Conservation (phyloP, 1,284 basidiomycete species). For the Boletus smithii region DNA sequence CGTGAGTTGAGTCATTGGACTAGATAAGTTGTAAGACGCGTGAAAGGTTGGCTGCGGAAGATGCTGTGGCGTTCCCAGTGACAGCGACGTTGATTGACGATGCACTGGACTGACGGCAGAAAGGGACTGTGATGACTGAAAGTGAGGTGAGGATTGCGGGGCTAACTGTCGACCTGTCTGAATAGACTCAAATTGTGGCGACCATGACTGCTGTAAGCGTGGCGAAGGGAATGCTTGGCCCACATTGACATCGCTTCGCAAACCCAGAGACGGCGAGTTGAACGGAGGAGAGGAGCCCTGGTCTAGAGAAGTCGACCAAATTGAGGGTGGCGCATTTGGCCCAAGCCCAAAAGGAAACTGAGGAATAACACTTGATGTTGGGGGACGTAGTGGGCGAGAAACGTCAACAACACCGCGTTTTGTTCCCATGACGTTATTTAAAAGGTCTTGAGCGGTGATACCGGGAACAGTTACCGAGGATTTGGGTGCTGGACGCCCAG, state of each 20-base stretch:
- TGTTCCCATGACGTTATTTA: conserved; percentile 52
- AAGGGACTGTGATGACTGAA: conserved; percentile 13
- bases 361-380: conserved; percentile 35
- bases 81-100: conserved; percentile 17
- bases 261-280: conserved; percentile 12
- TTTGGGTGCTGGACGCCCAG: conserved; percentile 19
- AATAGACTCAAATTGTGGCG: conserved; percentile 23
- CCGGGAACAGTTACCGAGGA: conserved; percentile 27
- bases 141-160: conserved; percentile 10
- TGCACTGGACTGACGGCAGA: conserved; percentile 15
- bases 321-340: conserved; percentile 42
- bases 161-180: conserved; percentile 11
- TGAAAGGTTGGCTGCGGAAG: conserved; percentile 14
- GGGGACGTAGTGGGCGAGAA: conserved; percentile 26
- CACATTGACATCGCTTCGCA: conserved; percentile 20
- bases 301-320: conserved; percentile 54
- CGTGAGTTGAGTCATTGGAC: conserved; percentile 8
- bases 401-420: conserved; percentile 18
- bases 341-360: conserved; percentile 46
- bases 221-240: conserved; percentile 20
- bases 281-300: conserved; percentile 36
- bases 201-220: conserved; percentile 16
- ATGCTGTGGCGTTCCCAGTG: conserved; percentile 10
- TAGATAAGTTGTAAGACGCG: conserved; percentile 10
- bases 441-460: conserved; percentile 61